Percentiles rank a stretch among this genome's conserved stretches.
phyloP scores from a whole-genome alignment of 805 yeast species.

The Yamadazyma insecticola region DNA sequence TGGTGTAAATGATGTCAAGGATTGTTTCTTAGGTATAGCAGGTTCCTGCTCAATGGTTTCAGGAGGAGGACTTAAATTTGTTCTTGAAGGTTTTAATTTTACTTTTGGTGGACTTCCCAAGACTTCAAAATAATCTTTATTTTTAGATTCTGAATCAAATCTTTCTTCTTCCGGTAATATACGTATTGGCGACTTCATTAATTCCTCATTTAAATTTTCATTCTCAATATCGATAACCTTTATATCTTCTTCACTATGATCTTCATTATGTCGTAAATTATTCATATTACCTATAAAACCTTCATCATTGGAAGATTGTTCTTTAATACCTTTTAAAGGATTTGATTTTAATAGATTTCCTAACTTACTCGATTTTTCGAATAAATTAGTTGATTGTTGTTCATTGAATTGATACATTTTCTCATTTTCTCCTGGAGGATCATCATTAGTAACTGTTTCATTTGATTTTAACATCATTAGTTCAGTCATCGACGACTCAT shows the following conservation, averaged over 20 bases:
- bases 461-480: background rate
- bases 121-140: background rate
- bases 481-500: too few relatives aligned
- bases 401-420: too few relatives aligned
- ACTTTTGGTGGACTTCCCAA: background rate
- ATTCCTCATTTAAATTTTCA: background rate
- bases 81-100: conserved; percentile 10
- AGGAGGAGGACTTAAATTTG: conserved; percentile 5
- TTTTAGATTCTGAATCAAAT: conserved; percentile 1
- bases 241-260: too few relatives aligned
- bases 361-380: too few relatives aligned
- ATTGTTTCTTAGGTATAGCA: conserved; percentile 4
- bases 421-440: too few relatives aligned
- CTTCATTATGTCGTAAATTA: conserved; percentile 28
- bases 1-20: conserved; percentile 5
- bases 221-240: conserved; percentile 4
- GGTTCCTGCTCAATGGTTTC: conserved; percentile 1
- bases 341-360: background rate
- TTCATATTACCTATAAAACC: conserved; percentile 19
- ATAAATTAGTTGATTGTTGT: too few relatives aligned
- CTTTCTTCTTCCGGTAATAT: background rate
- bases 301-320: conserved; percentile 5
- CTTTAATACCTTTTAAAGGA: background rate
- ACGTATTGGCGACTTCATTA: too few relatives aligned
- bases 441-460: too few relatives aligned